Evolutionary conservation across 78 protist genomes (phyloP).

Genomic region (Goniomonas avonlea): DNA sequence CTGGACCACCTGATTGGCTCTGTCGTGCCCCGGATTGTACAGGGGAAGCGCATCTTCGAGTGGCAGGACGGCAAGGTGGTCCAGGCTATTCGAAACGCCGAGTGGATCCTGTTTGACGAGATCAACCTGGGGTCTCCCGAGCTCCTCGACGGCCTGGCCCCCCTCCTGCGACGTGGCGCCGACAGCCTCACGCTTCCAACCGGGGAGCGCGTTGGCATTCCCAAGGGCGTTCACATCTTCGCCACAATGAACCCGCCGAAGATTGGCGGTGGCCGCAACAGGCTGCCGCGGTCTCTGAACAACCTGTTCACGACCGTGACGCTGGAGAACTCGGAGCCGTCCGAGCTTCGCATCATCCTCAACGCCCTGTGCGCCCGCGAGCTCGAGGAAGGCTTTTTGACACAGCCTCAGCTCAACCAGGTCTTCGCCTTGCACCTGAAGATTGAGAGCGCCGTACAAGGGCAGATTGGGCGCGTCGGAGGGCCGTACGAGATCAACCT

Average conservation of each 20-base stretch:
- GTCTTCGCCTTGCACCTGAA: not conserved
- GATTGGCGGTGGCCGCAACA: not conserved
- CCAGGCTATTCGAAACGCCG: not conserved
- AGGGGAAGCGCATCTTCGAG: not conserved
- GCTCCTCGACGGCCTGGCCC: not conserved
- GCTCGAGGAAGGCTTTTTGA: not conserved
- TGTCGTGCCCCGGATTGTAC: not conserved
- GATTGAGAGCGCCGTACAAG: not conserved
- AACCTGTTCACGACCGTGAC: not conserved
- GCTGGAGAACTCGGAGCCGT: not conserved
- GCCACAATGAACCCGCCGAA: not conserved
- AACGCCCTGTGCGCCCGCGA: not conserved
- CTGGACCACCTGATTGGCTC: not conserved
- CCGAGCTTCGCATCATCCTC: not conserved
- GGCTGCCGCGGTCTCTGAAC: not conserved
- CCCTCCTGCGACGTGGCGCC: not conserved
- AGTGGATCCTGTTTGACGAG: not conserved
- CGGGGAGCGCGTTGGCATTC: not conserved
- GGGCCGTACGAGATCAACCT: not conserved
- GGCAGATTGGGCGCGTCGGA: too few relatives aligned
- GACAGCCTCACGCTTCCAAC: not conserved
- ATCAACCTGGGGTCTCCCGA: not conserved
- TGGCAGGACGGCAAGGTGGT: slow-evolving; percentile 2
- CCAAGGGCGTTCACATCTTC: not conserved
- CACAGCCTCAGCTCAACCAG: not conserved